Evolutionary conservation across 129 eudicot species (phyloP).

Genomic region (Artemisia tridentata): DNA sequence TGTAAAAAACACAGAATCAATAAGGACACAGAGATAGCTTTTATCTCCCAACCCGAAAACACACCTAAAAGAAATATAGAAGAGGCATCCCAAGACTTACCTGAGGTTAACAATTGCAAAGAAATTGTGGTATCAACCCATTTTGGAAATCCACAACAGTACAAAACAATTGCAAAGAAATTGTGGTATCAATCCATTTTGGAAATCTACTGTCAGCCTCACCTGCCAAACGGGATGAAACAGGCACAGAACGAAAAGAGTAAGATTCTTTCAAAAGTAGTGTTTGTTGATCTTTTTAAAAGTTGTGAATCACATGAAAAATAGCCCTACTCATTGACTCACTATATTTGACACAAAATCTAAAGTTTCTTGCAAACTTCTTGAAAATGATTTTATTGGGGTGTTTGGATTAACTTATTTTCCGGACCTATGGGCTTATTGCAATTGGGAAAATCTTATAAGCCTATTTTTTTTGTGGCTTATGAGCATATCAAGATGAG

Average conservation of each 20-base stretch:
- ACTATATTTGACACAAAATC: too few species aligned
- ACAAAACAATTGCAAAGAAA: too few species aligned
- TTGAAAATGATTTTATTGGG: too few species aligned
- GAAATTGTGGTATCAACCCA: slow-evolving; percentile 46
- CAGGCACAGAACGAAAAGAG: slow-evolving; percentile 89
- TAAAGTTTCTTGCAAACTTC: too few species aligned
- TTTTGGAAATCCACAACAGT: slow-evolving; percentile 26
- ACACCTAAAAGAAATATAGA: slow-evolving; percentile 60
- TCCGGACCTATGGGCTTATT: too few species aligned
- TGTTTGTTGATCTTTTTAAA: slow-evolving; percentile 73
- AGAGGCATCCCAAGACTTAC: slow-evolving; percentile 25
- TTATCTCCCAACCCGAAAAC: slow-evolving; percentile 38
- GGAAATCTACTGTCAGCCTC: slow-evolving; percentile 76
- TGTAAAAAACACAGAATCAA: slow-evolving; percentile 84
- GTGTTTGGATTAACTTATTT: too few species aligned
- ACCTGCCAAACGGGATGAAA: slow-evolving; percentile 92
- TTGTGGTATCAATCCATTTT: slow-evolving; percentile 40
- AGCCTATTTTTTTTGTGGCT: too few species aligned
- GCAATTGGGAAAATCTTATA: too few species aligned
- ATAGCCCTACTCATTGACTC: too few species aligned
- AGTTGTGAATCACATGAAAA: slow-evolving; percentile 58
- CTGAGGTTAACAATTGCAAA: slow-evolving; percentile 36
- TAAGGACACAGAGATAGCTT: slow-evolving; percentile 33
- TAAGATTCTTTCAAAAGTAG: slow-evolving; percentile 86
- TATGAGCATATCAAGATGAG: too few species aligned